Evolutionary conservation across 768 basidiomycete genomes (phyloP).

Genomic region (Rhodotorula kratochvilovae): DNA sequence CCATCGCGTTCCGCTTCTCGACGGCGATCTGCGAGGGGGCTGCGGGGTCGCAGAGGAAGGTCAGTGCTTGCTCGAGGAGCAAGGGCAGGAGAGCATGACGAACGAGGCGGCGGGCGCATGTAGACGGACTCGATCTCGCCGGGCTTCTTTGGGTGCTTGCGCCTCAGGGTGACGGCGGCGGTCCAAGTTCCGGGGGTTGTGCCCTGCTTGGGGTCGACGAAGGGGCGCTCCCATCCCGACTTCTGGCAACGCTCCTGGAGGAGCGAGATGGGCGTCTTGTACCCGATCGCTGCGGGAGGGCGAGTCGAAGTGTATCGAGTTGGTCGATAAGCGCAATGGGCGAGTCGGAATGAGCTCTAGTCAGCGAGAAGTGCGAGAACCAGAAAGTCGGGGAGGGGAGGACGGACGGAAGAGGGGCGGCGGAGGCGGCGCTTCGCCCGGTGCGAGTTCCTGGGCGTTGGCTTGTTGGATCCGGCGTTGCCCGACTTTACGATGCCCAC

Average conservation of each 20-base stretch:
- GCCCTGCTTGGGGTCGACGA: conserved; percentile 63
- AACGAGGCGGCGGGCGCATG: conserved; percentile 67
- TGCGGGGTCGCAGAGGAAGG: not conserved
- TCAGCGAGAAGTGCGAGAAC: too few species aligned
- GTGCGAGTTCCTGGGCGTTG: conserved; percentile 15
- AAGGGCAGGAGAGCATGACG: conserved; percentile 31
- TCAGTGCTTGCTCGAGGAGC: not conserved
- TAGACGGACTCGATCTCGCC: conserved; percentile 61
- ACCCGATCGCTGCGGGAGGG: conserved; percentile 52
- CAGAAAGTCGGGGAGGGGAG: too few species aligned
- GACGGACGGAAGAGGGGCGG: conserved; percentile 33
- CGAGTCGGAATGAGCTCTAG: not conserved
- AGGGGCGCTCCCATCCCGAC: conserved; percentile 78
- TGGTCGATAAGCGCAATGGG: too few species aligned
- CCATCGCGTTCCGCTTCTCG: conserved; percentile 61
- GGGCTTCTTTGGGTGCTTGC: conserved; percentile 62
- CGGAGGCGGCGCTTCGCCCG: conserved; percentile 24
- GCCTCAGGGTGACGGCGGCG: conserved; percentile 65
- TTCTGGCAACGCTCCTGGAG: conserved; percentile 88
- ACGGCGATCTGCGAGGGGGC: conserved; percentile 44
- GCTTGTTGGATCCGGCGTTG: conserved; percentile 20
- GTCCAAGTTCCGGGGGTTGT: conserved; percentile 53
- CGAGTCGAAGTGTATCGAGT: too few species aligned
- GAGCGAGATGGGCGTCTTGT: conserved; percentile 73
- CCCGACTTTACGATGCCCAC: conserved; percentile 32